A percentile compares a stretch with the other conserved stretches of the same genome.
Evolutionary conservation across 257 asterid genomes (phyloP).

Genomic region (Galeopsis tetrahit): DNA sequence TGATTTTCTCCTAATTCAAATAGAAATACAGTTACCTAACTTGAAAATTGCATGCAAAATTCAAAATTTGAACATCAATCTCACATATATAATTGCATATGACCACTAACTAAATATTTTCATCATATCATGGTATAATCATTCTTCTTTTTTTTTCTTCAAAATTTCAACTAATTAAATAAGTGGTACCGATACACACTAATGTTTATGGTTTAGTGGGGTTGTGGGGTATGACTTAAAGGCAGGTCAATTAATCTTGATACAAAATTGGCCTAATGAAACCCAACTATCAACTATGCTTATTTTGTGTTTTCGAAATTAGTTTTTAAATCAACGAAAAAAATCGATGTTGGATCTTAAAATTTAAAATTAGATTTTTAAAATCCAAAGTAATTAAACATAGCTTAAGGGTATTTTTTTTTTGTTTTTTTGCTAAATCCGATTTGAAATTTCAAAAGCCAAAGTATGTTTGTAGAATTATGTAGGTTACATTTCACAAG

Average conservation of each 20-base stretch:
- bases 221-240: conserved; percentile 11
- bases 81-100: conserved; percentile 18
- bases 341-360: no score
- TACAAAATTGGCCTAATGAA: background rate
- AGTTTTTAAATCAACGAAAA: no score
- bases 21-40: conserved; percentile 11
- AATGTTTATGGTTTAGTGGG: conserved; percentile 26
- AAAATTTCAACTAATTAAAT: conserved; percentile 19
- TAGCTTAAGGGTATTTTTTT: no score
- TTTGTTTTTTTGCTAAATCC: no score
- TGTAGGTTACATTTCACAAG: no score
- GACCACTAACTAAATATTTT: conserved; percentile 25
- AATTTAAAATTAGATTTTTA: no score
- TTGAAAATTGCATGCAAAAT: conserved; percentile 17
- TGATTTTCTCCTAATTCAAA: no score
- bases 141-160: conserved; percentile 2
- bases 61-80: conserved; percentile 36
- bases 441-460: no score
- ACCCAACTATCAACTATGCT: background rate
- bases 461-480: no score
- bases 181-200: background rate
- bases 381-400: no score
- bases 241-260: background rate
- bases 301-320: no score
- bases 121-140: conserved; percentile 31